Evolutionary conservation across 73 alveolate species (phyloP).

Genomic region (Paramecium primaurelia): DNA sequence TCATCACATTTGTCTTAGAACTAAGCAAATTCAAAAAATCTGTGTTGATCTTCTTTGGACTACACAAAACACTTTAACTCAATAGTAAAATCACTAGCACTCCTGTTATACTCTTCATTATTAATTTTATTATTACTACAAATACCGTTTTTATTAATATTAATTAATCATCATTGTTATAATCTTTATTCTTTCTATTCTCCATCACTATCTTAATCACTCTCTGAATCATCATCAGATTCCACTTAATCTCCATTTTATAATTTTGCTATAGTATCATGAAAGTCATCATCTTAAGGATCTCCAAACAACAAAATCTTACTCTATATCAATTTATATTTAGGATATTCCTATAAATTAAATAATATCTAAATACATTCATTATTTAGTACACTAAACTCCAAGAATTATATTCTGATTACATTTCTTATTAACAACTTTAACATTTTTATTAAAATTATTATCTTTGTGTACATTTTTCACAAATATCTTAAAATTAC

Average conservation of each 20-base stretch:
- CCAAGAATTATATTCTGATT: constrained; percentile 28
- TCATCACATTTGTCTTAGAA: constrained; percentile 24
- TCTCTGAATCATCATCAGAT: background rate
- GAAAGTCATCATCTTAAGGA: constrained; percentile 39
- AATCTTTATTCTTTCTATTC: background rate
- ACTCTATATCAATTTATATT: constrained; percentile 4
- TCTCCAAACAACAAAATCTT: constrained; percentile 56
- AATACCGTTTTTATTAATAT: constrained; percentile 8
- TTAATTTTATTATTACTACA: background rate
- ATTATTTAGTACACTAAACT: constrained; percentile 28
- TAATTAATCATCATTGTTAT: background rate
- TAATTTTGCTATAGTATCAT: background rate
- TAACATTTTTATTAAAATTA: constrained; percentile 27
- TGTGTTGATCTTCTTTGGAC: constrained; percentile 34
- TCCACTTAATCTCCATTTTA: background rate
- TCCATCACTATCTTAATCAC: background rate
- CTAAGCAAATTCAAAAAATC: constrained; percentile 33
- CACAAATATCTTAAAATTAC: constrained; percentile 27
- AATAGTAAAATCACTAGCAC: background rate
- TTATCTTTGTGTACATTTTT: background rate
- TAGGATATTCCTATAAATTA: background rate
- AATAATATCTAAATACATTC: background rate
- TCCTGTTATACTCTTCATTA: constrained; percentile 32
- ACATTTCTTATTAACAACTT: constrained; percentile 25
- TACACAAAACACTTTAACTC: background rate